Evolutionary conservation across 768 basidiomycete genomes (phyloP).

Genomic region (Vararia minispora): DNA sequence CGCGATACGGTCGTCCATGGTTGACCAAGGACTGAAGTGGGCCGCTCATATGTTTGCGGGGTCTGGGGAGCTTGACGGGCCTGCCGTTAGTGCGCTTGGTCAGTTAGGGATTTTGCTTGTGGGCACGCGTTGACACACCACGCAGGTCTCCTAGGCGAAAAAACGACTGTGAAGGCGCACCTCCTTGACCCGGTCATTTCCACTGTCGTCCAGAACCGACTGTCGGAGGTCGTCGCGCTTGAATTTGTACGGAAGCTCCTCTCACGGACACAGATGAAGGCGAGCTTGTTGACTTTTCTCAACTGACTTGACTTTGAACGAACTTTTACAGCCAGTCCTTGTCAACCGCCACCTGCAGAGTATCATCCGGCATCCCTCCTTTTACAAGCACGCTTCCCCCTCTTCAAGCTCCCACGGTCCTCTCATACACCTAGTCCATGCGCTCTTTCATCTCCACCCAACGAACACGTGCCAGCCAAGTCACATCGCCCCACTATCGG

Average conservation of each 20-base stretch:
- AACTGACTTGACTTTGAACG: not conserved
- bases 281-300: conserved; percentile 18
- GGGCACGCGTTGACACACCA: not conserved
- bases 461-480: conserved; percentile 76
- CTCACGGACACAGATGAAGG: conserved; percentile 40
- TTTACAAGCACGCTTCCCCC: conserved; percentile 34
- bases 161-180: conserved; percentile 35
- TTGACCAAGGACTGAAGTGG: conserved; percentile 15
- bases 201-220: conserved; percentile 47
- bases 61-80: not conserved
- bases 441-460: conserved; percentile 68
- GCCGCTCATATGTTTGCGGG: conserved; percentile 8
- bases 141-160: conserved; percentile 20
- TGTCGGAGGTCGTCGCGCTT: conserved; percentile 26
- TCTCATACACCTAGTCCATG: conserved; percentile 45
- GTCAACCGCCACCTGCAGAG: conserved; percentile 70
- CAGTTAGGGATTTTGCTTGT: not conserved
- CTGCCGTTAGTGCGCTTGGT: conserved; percentile 5
- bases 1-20: too few species aligned
- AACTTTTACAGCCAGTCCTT: conserved; percentile 39
- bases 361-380: conserved; percentile 57
- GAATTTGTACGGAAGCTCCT: conserved; percentile 21
- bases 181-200: conserved; percentile 64
- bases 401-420: conserved; percentile 28
- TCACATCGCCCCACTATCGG: conserved; percentile 68